Evolutionary conservation across 768 basidiomycete species (phyloP).

Genomic region (Hysterangium stoloniferum): DNA sequence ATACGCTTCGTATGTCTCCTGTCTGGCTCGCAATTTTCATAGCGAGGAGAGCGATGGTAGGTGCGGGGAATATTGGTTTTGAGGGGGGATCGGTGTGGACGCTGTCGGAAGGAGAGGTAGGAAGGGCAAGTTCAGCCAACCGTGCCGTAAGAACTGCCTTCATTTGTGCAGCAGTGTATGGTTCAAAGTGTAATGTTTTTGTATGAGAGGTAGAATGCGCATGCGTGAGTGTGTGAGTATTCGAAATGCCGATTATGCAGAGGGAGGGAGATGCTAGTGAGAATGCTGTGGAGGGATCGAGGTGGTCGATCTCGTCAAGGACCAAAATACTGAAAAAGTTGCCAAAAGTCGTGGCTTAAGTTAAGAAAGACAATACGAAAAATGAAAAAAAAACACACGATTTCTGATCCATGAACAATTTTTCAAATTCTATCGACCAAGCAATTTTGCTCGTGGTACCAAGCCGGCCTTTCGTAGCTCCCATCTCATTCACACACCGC

Average conservation of each 20-base stretch:
- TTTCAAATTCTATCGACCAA: slow-evolving; percentile 4
- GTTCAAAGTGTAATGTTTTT: slow-evolving; percentile 69
- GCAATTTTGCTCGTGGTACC: slow-evolving; percentile 18
- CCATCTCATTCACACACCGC: slow-evolving; percentile 52
- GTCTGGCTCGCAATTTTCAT: slow-evolving; percentile 78
- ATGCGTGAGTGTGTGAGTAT: slow-evolving; percentile 77
- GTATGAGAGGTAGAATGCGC: slow-evolving; percentile 32
- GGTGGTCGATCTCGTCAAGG: slow-evolving; percentile 84
- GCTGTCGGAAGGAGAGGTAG: slow-evolving; percentile 35
- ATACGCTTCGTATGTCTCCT: slow-evolving; percentile 73
- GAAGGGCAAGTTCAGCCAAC: no score
- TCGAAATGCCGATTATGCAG: slow-evolving; percentile 79
- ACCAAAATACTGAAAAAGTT: slow-evolving; percentile 54
- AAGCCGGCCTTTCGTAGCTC: slow-evolving; percentile 26
- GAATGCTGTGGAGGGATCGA: slow-evolving; percentile 36
- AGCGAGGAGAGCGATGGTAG: slow-evolving; percentile 61
- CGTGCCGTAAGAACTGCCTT: slow-evolving; percentile 61
- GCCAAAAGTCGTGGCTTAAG: neutral
- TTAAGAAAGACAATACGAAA: neutral
- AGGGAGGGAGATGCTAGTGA: slow-evolving; percentile 41
- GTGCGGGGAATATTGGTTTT: slow-evolving; percentile 52
- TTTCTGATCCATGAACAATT: slow-evolving; percentile 3
- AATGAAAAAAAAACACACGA: neutral
- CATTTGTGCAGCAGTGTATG: slow-evolving; percentile 68
- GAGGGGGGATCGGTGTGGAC: slow-evolving; percentile 12